Evolutionary conservation across 2,329 filamentous ascomycete species (phyloP).

Genomic region (Endothia cerciana): DNA sequence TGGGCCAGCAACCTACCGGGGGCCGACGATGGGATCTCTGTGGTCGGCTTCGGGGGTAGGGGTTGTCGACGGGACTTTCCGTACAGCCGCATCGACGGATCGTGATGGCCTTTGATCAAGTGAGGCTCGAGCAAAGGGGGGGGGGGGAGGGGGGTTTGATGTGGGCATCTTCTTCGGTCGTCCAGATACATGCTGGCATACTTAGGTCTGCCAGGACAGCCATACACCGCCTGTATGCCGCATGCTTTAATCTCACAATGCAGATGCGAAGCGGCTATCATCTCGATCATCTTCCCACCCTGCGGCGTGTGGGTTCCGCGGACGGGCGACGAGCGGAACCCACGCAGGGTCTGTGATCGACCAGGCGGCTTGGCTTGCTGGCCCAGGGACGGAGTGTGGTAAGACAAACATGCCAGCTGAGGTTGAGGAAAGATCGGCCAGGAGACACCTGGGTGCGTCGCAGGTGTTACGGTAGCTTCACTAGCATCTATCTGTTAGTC

Average conservation of each 20-base stretch:
- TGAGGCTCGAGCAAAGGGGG: background rate
- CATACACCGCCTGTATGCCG: constrained; percentile 3
- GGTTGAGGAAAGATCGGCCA: background rate
- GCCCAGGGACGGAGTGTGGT: background rate
- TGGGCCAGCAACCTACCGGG: background rate
- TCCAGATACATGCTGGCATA: too few species aligned
- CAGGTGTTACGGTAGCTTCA: background rate
- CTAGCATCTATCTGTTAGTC: too few species aligned
- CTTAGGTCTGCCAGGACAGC: too few species aligned
- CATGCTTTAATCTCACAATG: background rate
- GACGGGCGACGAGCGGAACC: too few species aligned
- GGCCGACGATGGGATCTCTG: background rate
- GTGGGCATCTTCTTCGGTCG: background rate
- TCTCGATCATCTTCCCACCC: background rate
- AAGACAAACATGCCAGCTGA: background rate
- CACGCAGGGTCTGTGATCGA: too few species aligned
- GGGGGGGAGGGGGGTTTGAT: too few species aligned
- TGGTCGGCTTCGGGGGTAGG: background rate
- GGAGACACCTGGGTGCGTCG: too few species aligned
- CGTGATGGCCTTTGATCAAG: background rate
- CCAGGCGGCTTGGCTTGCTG: too few species aligned
- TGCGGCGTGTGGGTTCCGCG: background rate
- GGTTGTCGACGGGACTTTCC: background rate
- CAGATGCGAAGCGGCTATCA: constrained; percentile 1
- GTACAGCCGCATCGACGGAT: constrained; percentile 1